Base-by-base conservation (phyloP, 2,329 filamentous ascomycete species). In the Arthrobotrys entomopaga region DNA sequence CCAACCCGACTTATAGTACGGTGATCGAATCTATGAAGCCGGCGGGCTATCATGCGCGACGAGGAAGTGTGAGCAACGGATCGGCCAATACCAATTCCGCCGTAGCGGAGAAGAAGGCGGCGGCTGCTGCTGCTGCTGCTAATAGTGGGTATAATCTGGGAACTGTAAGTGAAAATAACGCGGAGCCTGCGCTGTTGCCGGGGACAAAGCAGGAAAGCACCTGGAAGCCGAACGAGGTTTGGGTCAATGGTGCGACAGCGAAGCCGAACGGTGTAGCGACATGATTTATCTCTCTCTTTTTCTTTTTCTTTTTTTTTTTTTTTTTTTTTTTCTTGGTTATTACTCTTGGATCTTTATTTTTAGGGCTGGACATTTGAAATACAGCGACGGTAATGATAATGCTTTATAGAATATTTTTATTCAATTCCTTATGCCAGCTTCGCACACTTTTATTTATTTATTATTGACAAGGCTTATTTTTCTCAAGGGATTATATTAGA, bases 151-250 rank as follows among this genome's bases (percentile, higher is more conserved):
- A 78, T 0, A 77, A 79, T 58, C 59, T 59, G 76, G 78, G 48
- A 81, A 81, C 20, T 80, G 78, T 72, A 1, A 81, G 83, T 42
- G 80, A 81, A 19, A 83, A 85, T 53, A 83, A 83, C 15, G 78
- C 77, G 13, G 53, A 85, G 83, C 78, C 48, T 10, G 77, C 74
- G 88, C 82, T 96, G 70, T 87, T 90, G 16, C 89, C 90, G 0
- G 91, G 92, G 6, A 96, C 92, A 1, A 93, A 88, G 80, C 91
- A 94, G 81, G 91, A 96, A 80, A 90, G 92, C 59, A 96, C 91
- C 1, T 97, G 93, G 93, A 84, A 84, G 22, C 71, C 67, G 2
- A 74, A 64, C 38, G 70, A 74, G 15, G 57, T 74, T 46, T 74
- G 70, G 70, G 63, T 22, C 4, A 74, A 74, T 15, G 63, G 70